phyloP scores from a whole-genome alignment of 768 basidiomycete species.

The Termitomyces sp. region DNA sequence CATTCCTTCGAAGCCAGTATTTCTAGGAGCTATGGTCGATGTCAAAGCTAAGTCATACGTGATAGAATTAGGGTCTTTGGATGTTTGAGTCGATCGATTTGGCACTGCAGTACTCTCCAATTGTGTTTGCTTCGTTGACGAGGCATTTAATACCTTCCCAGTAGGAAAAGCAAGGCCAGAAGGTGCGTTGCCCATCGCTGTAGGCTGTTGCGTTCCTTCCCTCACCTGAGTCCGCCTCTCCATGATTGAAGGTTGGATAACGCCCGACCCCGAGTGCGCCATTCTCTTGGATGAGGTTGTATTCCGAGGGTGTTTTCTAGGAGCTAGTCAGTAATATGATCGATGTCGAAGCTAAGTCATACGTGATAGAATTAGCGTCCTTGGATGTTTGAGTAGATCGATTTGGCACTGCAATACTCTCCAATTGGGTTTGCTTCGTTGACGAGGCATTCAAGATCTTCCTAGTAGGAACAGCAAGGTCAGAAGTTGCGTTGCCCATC shows the following conservation, averaged over 20 bases:
- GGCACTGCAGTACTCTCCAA: no score
- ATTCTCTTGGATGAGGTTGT: no score
- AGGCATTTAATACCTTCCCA: not conserved
- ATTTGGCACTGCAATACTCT: no score
- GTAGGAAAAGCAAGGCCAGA: not conserved
- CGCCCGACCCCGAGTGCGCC: no score
- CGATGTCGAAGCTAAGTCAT: not conserved
- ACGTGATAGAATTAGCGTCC: not conserved
- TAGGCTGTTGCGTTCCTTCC: not conserved
- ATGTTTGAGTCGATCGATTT: not conserved
- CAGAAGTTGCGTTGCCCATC: not conserved
- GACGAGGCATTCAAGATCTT: not conserved
- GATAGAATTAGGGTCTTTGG: not conserved
- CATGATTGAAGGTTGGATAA: not conserved
- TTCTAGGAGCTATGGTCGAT: not conserved
- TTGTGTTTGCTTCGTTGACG: not conserved
- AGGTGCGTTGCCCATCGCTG: not conserved
- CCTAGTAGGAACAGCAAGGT: not conserved
- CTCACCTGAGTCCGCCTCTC: not conserved
- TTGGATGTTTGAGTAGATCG: not conserved
- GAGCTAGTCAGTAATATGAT: not conserved
- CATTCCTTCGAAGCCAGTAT: not conserved
- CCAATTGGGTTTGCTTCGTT: not conserved
- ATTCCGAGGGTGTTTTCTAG: not conserved
- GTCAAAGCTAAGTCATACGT: not conserved